Evolutionary conservation across 2,329 filamentous ascomycete genomes (phyloP), one percentile per base, ranked within the genome.

Genomic region (Onygena corvina): DNA sequence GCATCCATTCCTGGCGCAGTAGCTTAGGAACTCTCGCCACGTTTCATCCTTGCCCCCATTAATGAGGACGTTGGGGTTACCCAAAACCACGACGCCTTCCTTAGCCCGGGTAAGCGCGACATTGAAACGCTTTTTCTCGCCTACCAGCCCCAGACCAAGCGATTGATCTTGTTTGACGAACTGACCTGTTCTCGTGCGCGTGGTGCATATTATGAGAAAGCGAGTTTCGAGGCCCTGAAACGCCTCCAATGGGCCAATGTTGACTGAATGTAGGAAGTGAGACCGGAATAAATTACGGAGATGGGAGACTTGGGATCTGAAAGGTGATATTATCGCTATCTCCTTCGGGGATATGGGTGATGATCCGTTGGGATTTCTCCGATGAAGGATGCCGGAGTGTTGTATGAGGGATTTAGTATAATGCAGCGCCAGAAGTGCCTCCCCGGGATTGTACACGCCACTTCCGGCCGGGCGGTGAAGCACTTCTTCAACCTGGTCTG

Each of bases 221-320:
- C 67, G 59, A 36, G 61, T 65, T 54, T 72, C 70, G 4, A 71
- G 58, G 0, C 70, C 70, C 52, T 72, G 70, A 46, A 71, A 72
- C 16, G 68, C 69, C 50, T 71, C 70, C 29, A 71, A 56, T 1
- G 70, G 70, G 1, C 70, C 70, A 36, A 72, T 68, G 46, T 71
- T 71, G 5, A 72, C 61, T 21, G 62, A 58, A 56, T 62, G 61
- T 6, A 69, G 53, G 4, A 58, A 44, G 20, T 48, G 56, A 46
- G 53, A 54, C 6, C 70, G 62, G 11, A 70, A 65, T 6, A 58
- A 31, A 3, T 58, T 50, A 30, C 70, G 65, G n/a, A 72, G 58
- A 6, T 61, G 54, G 33, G 61, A 60, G 29, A 72, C 70, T 54
- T 72, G 70, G 7, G 69, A 65, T n/a, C 63, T 60, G 53, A 71